These are phyloP conservation scores for Salix exigua DNA, from an alignment of 345 rosid genomes.

Conservation along the genomic window DNA sequence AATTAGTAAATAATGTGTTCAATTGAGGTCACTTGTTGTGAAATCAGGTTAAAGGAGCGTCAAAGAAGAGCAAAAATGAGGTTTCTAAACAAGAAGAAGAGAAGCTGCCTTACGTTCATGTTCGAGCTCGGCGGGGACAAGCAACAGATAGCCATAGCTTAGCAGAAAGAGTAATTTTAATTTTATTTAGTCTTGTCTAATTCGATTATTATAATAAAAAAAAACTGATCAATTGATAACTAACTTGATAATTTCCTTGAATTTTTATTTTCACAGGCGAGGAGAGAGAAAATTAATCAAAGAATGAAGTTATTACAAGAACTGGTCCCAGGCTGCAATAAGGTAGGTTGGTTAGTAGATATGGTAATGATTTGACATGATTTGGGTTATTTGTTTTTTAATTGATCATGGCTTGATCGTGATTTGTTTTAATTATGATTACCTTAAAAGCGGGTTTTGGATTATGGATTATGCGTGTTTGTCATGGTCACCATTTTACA, in stretches of 20 bases:
- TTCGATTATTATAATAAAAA: conserved; percentile 8
- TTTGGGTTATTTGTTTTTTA: not conserved
- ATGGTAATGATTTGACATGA: conserved; percentile 18
- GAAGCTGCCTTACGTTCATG: conserved; percentile 70
- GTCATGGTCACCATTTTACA: conserved; percentile 49
- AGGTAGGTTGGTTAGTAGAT: conserved; percentile 62
- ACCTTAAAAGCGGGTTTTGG: not conserved
- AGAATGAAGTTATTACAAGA: conserved; percentile 76
- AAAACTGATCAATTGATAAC: conserved; percentile 7
- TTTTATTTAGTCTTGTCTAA: not conserved
- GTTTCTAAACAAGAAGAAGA: conserved; percentile 41
- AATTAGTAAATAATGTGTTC: not conserved
- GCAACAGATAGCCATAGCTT: conserved; percentile 82
- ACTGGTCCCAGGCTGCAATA: conserved; percentile 81
- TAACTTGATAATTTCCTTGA: conserved; percentile 1
- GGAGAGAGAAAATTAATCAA: conserved; percentile 74
- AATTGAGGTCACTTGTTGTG: not conserved
- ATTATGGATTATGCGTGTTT: conserved; percentile 30
- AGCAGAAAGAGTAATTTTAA: conserved; percentile 58
- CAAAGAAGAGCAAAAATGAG: conserved; percentile 50
- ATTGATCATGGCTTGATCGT: not conserved
- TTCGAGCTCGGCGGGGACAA: conserved; percentile 76
- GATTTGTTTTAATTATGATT: not conserved
- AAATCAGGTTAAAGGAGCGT: conserved; percentile 34
- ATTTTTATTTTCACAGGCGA: conserved; percentile 38